These are phyloP conservation scores for Penicillium odoratum DNA, from an alignment of 495 filamentous ascomycete species.

Conservation along the genomic window DNA sequence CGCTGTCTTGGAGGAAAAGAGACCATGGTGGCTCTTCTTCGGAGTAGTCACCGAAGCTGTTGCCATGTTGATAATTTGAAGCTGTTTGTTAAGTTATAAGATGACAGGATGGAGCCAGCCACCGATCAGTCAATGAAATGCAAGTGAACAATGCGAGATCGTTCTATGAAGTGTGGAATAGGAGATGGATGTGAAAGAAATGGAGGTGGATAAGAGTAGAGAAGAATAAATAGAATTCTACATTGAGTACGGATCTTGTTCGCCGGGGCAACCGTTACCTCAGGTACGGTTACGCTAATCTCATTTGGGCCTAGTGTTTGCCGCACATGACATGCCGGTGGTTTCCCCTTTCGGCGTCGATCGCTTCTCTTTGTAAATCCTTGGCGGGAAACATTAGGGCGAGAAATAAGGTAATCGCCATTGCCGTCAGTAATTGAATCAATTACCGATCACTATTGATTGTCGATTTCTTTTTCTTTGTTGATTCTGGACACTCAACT, in stretches of 20 bases:
- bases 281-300: constrained; percentile 36
- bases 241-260: constrained; percentile 29
- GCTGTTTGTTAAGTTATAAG: constrained; percentile 7
- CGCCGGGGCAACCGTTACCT: constrained; percentile 46
- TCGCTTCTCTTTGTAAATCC: background rate
- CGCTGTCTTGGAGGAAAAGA: constrained; percentile 90
- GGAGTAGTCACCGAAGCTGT: constrained; percentile 86
- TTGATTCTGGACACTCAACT: constrained; percentile 3
- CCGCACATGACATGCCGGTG: constrained; percentile 35
- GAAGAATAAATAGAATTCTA: constrained; percentile 45
- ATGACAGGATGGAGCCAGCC: constrained; percentile 9
- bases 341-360: constrained; percentile 24
- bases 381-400: background rate
- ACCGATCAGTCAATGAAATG: constrained; percentile 19
- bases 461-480: constrained; percentile 18
- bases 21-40: constrained; percentile 85
- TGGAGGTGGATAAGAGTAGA: constrained; percentile 15
- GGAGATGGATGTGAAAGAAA: constrained; percentile 23
- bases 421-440: background rate
- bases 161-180: constrained; percentile 34
- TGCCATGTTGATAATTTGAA: constrained; percentile 64
- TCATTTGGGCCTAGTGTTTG: constrained; percentile 13
- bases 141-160: constrained; percentile 24
- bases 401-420: background rate
- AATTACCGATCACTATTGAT: background rate